Conservation (phyloP, 78 protist genomes). For the slime mould (Dictyostelium discoideum) region DNA sequence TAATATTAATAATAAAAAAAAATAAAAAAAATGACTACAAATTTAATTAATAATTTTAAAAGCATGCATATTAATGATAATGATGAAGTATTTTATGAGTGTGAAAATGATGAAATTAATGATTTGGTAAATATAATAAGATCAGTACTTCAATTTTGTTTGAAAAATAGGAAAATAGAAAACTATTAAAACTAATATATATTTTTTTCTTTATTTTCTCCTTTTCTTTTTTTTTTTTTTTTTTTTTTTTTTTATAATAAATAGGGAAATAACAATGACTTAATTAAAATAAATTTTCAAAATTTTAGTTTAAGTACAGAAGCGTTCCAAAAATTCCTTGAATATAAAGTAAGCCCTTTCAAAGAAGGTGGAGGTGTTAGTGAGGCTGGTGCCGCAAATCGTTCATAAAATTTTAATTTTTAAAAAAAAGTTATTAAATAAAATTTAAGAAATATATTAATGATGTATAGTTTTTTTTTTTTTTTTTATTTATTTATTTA, state of each 20-base stretch:
- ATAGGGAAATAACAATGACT: neutral
- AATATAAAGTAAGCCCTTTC: neutral
- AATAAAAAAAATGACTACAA: neutral
- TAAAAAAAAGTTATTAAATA: no score
- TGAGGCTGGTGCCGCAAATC: neutral
- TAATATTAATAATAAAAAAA: neutral
- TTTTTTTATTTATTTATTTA: no score
- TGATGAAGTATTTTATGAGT: neutral
- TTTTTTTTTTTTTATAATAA: no score
- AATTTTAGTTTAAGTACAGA: neutral
- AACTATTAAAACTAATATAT: no score
- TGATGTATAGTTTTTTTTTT: no score
- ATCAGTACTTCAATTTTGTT: neutral
- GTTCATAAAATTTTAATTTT: neutral
- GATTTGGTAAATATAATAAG: neutral
- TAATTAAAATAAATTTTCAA: neutral
- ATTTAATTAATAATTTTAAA: neutral
- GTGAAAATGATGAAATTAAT: neutral
- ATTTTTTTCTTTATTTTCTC: no score
- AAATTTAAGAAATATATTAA: no score
- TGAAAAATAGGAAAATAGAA: neutral
- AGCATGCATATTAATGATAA: neutral
- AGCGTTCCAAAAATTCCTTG: neutral
- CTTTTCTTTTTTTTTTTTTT: no score
- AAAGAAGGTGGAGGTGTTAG: neutral